These are phyloP conservation scores for Aspergillus sparsus DNA, from an alignment of 495 filamentous ascomycete genomes.

Conservation along the genomic window DNA sequence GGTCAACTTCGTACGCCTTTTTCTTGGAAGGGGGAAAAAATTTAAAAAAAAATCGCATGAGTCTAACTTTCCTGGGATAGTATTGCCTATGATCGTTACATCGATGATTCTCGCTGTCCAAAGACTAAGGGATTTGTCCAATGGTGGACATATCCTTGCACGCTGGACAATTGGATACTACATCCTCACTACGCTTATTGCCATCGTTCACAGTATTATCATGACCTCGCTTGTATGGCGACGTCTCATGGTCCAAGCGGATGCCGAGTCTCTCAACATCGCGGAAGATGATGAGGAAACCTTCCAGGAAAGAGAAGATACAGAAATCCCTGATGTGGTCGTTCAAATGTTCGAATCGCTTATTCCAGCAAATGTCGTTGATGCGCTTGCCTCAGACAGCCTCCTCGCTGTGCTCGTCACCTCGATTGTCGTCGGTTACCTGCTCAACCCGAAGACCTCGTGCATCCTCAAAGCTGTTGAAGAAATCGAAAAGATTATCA, in stretches of 20 bases:
- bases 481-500: conserved; percentile 15
- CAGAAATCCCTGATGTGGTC: conserved; percentile 13
- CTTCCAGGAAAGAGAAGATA: conserved; percentile 9
- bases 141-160: conserved; percentile 14
- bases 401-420: conserved; percentile 18
- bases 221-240: conserved; percentile 17
- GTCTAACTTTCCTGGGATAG: neutral
- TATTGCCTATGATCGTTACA: conserved; percentile 17
- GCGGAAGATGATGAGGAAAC: conserved; percentile 12
- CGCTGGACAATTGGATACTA: conserved; percentile 20
- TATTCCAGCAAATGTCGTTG: conserved; percentile 8
- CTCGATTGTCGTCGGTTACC: conserved; percentile 13
- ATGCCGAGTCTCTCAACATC: conserved; percentile 4
- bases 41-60: too few species aligned
- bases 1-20: neutral
- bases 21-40: too few species aligned
- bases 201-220: conserved; percentile 16
- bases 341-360: conserved; percentile 20
- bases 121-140: conserved; percentile 11
- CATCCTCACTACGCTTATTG: conserved; percentile 16
- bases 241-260: conserved; percentile 11
- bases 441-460: conserved; percentile 8
- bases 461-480: conserved; percentile 12
- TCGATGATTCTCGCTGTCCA: conserved; percentile 20
- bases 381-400: conserved; percentile 14